Conservation (phyloP, 2,329 filamentous ascomycete genomes). For the Alternaria sp. region DNA sequence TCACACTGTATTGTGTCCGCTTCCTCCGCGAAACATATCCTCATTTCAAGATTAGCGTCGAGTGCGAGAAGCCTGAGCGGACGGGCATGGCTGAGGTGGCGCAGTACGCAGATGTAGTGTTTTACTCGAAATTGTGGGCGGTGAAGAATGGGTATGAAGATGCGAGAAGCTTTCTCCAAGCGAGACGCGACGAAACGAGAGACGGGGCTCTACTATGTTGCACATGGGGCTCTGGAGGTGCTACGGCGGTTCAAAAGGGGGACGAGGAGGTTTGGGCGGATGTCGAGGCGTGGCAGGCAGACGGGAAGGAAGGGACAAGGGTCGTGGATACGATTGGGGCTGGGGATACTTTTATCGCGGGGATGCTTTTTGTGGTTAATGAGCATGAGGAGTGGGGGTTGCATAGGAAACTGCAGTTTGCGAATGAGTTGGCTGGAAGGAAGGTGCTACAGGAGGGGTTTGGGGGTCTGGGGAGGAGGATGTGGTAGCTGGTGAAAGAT, state of each 20-base stretch:
- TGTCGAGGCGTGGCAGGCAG: slow-evolving; percentile 17
- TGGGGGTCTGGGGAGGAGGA: slow-evolving; percentile 20
- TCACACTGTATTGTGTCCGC: slow-evolving; percentile 66
- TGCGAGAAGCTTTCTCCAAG: slow-evolving; percentile 42
- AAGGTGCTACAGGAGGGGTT: slow-evolving; percentile 75
- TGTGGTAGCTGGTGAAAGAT: neutral
- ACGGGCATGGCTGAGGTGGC: slow-evolving; percentile 66
- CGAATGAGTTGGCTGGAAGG: slow-evolving; percentile 69
- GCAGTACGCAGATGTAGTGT: slow-evolving; percentile 70
- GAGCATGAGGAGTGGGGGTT: slow-evolving; percentile 60
- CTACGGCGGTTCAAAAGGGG: slow-evolving; percentile 53
- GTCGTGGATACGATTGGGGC: slow-evolving; percentile 69
- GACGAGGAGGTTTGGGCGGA: neutral
- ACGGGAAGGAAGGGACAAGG: neutral
- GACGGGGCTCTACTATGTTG: slow-evolving; percentile 59
- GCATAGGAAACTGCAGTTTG: slow-evolving; percentile 62
- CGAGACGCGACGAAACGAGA: slow-evolving; percentile 26
- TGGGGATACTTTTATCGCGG: slow-evolving; percentile 77
- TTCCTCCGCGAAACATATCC: slow-evolving; percentile 52
- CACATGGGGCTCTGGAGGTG: slow-evolving; percentile 66
- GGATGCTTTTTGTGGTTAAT: slow-evolving; percentile 68
- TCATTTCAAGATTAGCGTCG: slow-evolving; percentile 67
- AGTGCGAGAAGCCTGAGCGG: slow-evolving; percentile 73
- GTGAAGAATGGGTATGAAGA: slow-evolving; percentile 46
- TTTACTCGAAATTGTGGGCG: slow-evolving; percentile 75